Conservation (phyloP, 371 early-diverging fungal species). For the Smittium mucronatum region DNA sequence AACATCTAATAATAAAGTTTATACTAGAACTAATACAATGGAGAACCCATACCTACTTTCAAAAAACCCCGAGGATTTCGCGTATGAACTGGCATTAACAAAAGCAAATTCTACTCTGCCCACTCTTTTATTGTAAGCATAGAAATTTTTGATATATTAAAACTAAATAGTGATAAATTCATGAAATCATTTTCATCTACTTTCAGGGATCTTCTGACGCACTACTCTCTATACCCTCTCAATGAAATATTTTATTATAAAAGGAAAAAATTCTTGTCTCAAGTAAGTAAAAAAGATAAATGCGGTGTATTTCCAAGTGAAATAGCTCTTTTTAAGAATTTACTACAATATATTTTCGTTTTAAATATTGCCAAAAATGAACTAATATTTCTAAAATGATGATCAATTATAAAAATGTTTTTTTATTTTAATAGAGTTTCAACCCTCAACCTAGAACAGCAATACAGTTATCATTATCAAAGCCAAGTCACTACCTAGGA, state of each 20-base stretch:
- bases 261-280: conserved; percentile 48
- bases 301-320: too few relatives aligned
- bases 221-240: conserved; percentile 44
- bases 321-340: too few relatives aligned
- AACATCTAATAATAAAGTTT: not conserved
- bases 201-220: conserved; percentile 28
- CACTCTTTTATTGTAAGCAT: not conserved
- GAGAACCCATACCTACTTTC: conserved; percentile 12
- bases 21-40: conserved; percentile 2
- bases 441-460: conserved; percentile 69
- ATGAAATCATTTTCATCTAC: too few relatives aligned
- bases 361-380: not conserved
- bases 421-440: conserved; percentile 38
- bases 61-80: not conserved
- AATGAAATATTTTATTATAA: conserved; percentile 65
- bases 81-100: not conserved
- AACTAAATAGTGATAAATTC: not conserved
- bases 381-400: not conserved
- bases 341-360: too few relatives aligned
- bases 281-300: conserved; percentile 41
- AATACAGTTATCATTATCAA: conserved; percentile 66
- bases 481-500: conserved; percentile 55
- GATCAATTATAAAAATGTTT: not conserved
- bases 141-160: not conserved
- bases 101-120: conserved; percentile 3